Conservation (phyloP, 78 protist species). For the Dictyostelium discoideum region DNA sequence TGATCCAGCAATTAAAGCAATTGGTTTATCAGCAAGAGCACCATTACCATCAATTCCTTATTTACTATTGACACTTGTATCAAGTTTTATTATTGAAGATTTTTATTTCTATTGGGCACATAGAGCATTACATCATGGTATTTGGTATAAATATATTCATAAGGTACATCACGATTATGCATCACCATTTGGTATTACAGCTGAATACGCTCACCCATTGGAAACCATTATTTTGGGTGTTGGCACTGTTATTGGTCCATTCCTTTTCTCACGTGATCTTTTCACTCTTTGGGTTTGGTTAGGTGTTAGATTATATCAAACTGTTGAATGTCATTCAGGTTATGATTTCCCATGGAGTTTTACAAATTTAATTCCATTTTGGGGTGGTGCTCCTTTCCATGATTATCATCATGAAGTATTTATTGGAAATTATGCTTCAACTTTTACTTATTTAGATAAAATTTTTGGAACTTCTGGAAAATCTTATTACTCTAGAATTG, state of each 20-base stretch:
- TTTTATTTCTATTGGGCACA: slow-evolving; percentile 77
- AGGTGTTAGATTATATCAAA: slow-evolving; percentile 72
- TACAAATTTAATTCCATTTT: slow-evolving; percentile 76
- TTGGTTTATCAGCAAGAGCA: slow-evolving; percentile 62
- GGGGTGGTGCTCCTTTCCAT: slow-evolving; percentile 85
- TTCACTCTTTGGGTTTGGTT: slow-evolving; percentile 80
- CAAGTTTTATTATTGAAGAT: slow-evolving; percentile 64
- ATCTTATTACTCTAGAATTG: neutral
- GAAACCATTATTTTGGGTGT: slow-evolving; percentile 76
- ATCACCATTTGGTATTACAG: slow-evolving; percentile 81
- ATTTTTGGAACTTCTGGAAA: slow-evolving; percentile 71
- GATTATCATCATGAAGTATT: slow-evolving; percentile 85
- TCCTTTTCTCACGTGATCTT: slow-evolving; percentile 64
- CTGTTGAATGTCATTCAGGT: slow-evolving; percentile 81
- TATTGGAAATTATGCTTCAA: slow-evolving; percentile 75
- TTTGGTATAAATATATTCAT: slow-evolving; percentile 78
- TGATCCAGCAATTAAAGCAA: slow-evolving; percentile 51
- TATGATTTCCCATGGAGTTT: slow-evolving; percentile 81
- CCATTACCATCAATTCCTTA: slow-evolving; percentile 71
- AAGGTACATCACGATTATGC: slow-evolving; percentile 81
- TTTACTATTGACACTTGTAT: slow-evolving; percentile 5
- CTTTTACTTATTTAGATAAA: slow-evolving; percentile 66
- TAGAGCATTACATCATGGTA: slow-evolving; percentile 75
- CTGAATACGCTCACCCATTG: slow-evolving; percentile 84
- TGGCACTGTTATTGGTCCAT: slow-evolving; percentile 84